A percentile compares a stretch with the other conserved stretches of the same genome.
Evolutionary conservation across 495 filamentous ascomycete genomes (phyloP).

Genomic region (Aspergillus cristatus): DNA sequence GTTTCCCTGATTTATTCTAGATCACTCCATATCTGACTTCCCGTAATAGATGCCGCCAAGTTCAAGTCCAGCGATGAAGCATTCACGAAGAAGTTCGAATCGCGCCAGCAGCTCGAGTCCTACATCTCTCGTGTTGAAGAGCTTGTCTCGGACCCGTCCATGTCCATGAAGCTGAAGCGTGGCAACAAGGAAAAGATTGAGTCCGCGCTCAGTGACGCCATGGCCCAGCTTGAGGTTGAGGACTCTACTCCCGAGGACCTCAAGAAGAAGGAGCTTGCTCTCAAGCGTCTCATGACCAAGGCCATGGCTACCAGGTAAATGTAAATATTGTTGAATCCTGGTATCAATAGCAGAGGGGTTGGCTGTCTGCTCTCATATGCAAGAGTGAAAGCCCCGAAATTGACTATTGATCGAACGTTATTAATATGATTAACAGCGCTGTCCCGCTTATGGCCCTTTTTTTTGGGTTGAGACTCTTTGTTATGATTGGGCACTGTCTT

Average conservation of each 20-base stretch:
- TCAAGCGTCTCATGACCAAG: conserved; percentile 97
- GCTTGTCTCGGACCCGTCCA: conserved; percentile 91
- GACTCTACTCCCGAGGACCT: conserved; percentile 87
- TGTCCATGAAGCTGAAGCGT: conserved; percentile 96
- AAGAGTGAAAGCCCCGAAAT: no score
- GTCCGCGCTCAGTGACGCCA: conserved; percentile 76
- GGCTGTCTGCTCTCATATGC: not conserved
- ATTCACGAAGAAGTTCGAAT: conserved; percentile 98
- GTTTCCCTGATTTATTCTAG: conserved; percentile 11
- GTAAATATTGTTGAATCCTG: conserved; percentile 1
- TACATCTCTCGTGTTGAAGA: conserved; percentile 99
- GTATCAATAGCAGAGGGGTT: not conserved
- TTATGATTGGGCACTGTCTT: conserved; percentile 9
- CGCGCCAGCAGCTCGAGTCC: conserved; percentile 95
- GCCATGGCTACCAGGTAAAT: conserved; percentile 82
- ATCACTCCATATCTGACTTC: not conserved
- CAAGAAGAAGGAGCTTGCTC: conserved; percentile 99
- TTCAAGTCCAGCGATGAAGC: conserved; percentile 98
- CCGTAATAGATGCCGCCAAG: conserved; percentile 72
- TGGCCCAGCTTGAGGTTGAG: conserved; percentile 80
- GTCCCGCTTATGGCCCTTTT: conserved; percentile 1
- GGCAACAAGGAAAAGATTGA: conserved; percentile 99
- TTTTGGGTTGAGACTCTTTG: conserved; percentile 5
- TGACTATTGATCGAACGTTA: no score
- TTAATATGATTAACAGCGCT: no score